These are phyloP conservation scores for Allodekkera sacchari DNA, from an alignment of 805 yeast species.

Conservation along the genomic window DNA sequence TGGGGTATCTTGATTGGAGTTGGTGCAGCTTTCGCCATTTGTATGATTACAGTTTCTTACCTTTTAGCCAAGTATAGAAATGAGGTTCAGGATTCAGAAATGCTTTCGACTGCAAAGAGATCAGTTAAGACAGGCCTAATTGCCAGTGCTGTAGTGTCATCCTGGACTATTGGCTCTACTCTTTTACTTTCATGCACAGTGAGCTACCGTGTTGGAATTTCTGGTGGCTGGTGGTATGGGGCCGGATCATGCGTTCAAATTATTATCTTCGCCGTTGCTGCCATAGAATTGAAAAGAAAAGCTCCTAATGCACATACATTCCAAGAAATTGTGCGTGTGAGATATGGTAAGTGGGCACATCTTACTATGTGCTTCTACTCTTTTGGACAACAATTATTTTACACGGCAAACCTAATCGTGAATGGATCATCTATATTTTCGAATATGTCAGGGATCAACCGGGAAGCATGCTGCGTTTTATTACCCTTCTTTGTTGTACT, in stretches of 20 bases:
- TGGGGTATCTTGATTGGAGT: constrained; percentile 37
- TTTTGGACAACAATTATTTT: constrained; percentile 19
- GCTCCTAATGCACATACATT: constrained; percentile 30
- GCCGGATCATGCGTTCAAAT: constrained; percentile 29
- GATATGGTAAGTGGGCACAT: constrained; percentile 26
- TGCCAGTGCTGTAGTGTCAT: constrained; percentile 28
- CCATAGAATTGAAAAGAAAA: constrained; percentile 26
- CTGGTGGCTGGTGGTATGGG: constrained; percentile 29
- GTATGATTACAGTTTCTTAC: constrained; percentile 28
- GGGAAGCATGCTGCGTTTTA: constrained; percentile 26
- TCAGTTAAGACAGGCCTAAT: constrained; percentile 28
- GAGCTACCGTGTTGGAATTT: constrained; percentile 26
- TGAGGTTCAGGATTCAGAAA: constrained; percentile 35
- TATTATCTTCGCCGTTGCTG: constrained; percentile 23
- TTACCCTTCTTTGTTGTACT: constrained; percentile 29
- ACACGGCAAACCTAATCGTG: constrained; percentile 27
- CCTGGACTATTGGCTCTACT: constrained; percentile 29
- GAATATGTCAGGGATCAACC: constrained; percentile 26
- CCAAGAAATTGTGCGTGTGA: constrained; percentile 24
- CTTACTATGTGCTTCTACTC: constrained; percentile 19
- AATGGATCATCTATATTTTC: constrained; percentile 27
- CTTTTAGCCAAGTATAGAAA: constrained; percentile 28
- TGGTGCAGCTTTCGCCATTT: constrained; percentile 35
- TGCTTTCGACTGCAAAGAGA: constrained; percentile 31
- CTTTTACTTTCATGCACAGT: constrained; percentile 22